Percentiles rank a stretch among this genome's conserved stretches.
phyloP scores from a whole-genome alignment of 176 grass and related monocot species.

The Areca catechu region DNA sequence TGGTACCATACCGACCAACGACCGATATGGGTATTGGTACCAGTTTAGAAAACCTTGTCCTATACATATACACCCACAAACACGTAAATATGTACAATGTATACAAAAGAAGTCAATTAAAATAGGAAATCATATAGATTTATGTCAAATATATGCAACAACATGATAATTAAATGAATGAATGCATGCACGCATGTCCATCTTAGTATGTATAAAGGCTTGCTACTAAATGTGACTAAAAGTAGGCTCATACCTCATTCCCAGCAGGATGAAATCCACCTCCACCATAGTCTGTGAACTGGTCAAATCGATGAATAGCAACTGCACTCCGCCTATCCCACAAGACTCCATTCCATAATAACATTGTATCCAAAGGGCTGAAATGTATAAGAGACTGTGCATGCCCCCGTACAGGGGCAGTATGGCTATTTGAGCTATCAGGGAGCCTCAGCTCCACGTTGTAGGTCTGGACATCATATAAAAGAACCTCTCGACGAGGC shows the following conservation, averaged over 20 bases:
- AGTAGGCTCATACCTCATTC: slow-evolving; percentile 53
- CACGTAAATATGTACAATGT: too few species aligned
- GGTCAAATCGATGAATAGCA: slow-evolving; percentile 77
- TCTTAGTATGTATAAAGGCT: too few species aligned
- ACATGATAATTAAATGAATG: too few species aligned
- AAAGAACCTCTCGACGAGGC: slow-evolving; percentile 41
- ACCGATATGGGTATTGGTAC: too few species aligned
- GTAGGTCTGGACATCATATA: slow-evolving; percentile 80
- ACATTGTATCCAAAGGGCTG: slow-evolving; percentile 68
- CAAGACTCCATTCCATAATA: slow-evolving; percentile 87
- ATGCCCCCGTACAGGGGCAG: slow-evolving; percentile 41
- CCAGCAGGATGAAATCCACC: slow-evolving; percentile 96
- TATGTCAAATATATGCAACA: too few species aligned
- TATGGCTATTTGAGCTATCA: slow-evolving; percentile 42
- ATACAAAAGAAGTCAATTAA: too few species aligned
- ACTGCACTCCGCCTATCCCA: slow-evolving; percentile 62
- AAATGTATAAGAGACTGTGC: slow-evolving; percentile 90
- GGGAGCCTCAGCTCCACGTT: slow-evolving; percentile 43
- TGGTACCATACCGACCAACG: too few species aligned
- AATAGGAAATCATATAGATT: too few species aligned
- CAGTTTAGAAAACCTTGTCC: too few species aligned
- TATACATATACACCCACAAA: too few species aligned
- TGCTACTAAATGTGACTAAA: not conserved
- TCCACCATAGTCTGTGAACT: slow-evolving; percentile 92
- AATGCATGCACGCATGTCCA: too few species aligned